Base-by-base conservation (phyloP, 2,329 filamentous ascomycete species). In the Biscogniauxia marginata region DNA sequence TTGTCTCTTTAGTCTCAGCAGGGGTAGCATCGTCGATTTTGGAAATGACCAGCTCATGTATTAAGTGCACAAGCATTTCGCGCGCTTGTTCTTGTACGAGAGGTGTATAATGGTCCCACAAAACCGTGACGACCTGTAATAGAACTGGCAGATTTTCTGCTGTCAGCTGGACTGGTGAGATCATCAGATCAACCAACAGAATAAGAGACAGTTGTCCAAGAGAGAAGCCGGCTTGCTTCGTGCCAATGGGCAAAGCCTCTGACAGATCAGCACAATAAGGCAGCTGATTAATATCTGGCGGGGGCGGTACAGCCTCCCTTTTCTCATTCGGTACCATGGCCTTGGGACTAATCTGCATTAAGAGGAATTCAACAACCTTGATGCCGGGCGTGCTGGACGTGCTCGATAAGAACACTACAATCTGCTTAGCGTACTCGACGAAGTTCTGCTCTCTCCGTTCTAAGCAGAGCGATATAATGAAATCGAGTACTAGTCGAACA, bases 361-460 rank as follows among this genome's bases (percentile, higher is more conserved):
- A 78, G 53, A 99, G 80, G 64, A 97, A 97, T 62, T 99, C 95
- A 9, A 99, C 88, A 3, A 99, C 93, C 67, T 96, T 96, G 49
- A 90, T 88, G 0, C 93, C 93, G 1, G 93, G 70, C 74, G 89
- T 68, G 83, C 77, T 83, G 60, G 78, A 81, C 0, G 82, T 96
- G 62, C 91, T 95, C 0, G 95, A 96, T 4, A 99, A 74, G 71
- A 97, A 98, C 0, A 99, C 96, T 16, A 98, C 92, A 52, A 99
- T 95, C 72, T 99, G 95, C 76, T 98, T 99, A 4, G 93, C 93
- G 69, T 96, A 96, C 65, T 97, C 91, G 54, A 99, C 93, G 72
- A 97, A 99, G 66, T 97, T 98, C 67, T 99, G 95, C 71, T 99
- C 96, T 49, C 93, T 87, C 25, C 93, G 87, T 67, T 99, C 95